These are phyloP conservation scores for Penicillium dipodomyicola DNA, from an alignment of 495 filamentous ascomycete genomes.

Conservation along the genomic window DNA sequence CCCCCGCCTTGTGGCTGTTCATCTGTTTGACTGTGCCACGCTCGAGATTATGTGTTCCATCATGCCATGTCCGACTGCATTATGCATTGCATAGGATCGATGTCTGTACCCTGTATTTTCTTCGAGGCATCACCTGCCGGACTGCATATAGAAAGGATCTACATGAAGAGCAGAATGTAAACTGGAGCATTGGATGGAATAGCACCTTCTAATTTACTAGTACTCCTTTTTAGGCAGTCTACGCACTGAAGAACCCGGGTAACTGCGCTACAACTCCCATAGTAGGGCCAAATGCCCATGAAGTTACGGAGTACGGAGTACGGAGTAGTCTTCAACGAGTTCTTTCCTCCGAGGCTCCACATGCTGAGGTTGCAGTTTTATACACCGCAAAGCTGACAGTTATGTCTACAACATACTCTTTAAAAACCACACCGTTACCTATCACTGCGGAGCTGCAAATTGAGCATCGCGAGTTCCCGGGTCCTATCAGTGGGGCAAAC, in stretches of 20 bases:
- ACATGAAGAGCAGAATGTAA: slow-evolving; percentile 18
- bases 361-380: not conserved
- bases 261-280: not conserved
- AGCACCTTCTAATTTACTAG: slow-evolving; percentile 24
- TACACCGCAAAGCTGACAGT: slow-evolving; percentile 10
- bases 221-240: not conserved
- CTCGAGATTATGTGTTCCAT: slow-evolving; percentile 8
- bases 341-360: slow-evolving; percentile 3
- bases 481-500: slow-evolving; percentile 23
- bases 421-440: slow-evolving; percentile 19
- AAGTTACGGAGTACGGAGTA: not conserved
- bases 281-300: not conserved
- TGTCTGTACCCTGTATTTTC: slow-evolving; percentile 14
- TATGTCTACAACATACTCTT: not conserved
- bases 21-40: slow-evolving; percentile 24
- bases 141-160: slow-evolving; percentile 21
- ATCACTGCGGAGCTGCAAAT: slow-evolving; percentile 3
- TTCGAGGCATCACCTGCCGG: slow-evolving; percentile 24
- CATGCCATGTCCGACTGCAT: slow-evolving; percentile 9
- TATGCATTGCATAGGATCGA: slow-evolving; percentile 1
- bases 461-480: slow-evolving; percentile 19
- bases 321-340: not conserved
- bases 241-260: not conserved
- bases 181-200: slow-evolving; percentile 19
- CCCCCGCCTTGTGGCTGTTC: slow-evolving; percentile 32